Conservation (phyloP, 495 filamentous ascomycete genomes). For the Penicillium coprophilum region DNA sequence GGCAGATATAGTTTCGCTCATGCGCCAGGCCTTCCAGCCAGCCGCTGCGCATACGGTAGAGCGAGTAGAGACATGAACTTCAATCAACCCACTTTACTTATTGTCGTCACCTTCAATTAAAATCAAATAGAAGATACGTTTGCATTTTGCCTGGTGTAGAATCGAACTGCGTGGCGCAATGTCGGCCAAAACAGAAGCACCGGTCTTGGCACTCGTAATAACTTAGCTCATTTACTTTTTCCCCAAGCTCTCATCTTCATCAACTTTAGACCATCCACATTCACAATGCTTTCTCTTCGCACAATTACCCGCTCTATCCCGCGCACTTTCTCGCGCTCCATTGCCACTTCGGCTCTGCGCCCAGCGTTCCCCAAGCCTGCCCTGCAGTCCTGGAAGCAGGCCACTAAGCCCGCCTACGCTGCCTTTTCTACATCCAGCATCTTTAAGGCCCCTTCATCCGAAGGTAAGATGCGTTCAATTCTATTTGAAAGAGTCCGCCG, state of each 20-base stretch:
- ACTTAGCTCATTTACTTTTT: slow-evolving; percentile 27
- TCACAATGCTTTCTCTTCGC: slow-evolving; percentile 76
- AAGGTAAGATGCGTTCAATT: slow-evolving; percentile 41
- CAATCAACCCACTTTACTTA: not conserved
- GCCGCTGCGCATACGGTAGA: not conserved
- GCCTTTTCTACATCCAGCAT: slow-evolving; percentile 71
- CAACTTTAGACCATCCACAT: slow-evolving; percentile 20
- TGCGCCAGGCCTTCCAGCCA: not conserved
- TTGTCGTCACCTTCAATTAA: not conserved
- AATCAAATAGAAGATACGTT: not conserved
- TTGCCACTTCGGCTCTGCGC: slow-evolving; percentile 49
- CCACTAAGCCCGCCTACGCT: slow-evolving; percentile 56
- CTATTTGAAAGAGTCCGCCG: not conserved
- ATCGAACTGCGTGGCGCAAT: slow-evolving; percentile 14
- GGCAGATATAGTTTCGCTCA: not conserved
- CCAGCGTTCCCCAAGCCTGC: slow-evolving; percentile 47
- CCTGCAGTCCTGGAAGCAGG: slow-evolving; percentile 51
- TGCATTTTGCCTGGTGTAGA: not conserved
- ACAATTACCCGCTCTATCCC: slow-evolving; percentile 69
- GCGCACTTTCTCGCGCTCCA: slow-evolving; percentile 61
- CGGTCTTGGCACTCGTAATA: slow-evolving; percentile 40
- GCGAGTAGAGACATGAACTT: not conserved
- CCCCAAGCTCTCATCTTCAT: slow-evolving; percentile 22
- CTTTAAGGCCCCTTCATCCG: slow-evolving; percentile 56
- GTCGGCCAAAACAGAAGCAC: slow-evolving; percentile 15